Base-by-base conservation (phyloP, 2,329 filamentous ascomycete species). In the Xylaria multiplex region DNA sequence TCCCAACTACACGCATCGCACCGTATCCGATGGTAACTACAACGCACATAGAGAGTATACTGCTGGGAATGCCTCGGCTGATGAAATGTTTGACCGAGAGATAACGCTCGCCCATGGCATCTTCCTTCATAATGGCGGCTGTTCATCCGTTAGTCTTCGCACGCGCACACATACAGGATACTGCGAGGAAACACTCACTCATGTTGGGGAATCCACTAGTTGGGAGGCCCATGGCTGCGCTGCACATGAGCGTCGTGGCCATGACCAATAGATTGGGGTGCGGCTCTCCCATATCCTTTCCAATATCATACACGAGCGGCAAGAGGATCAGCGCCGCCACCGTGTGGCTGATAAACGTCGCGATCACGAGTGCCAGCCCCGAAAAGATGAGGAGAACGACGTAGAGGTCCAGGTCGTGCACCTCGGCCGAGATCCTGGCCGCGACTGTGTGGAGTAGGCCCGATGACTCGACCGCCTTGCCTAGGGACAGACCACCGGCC, bases 201-300 rank as follows among this genome's bases (percentile, higher is more conserved):
- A 99, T 99, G 73, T 99, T 99, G 1, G 96, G 96, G 82, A 99
- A 99, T 8, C 96, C 96, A 77, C 91, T 95, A 0, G 96, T 99
- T 2, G 96, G 96, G 79, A 99, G 80, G 13, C 90, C 96, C 96
- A 99, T 99, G 2, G 93, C 96, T n/a, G 94, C 94, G 70, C 91
- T 95, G 77, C 96, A 97, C 93, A 99, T 99, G 69, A 99, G 81
- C 11, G 97, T 95, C 61, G 92, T 90, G 0, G 90, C 92, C 95
- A 99, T 98, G 69, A 99, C 96, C 65, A 99, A 82, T 66, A 99
- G 81, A 79, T 98, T 98, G 8, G 96, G 95, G 77, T 97, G 93
- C 32, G 95, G 94, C 77, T 97, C 86, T 2, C 90, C 87, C 93
- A 99, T 97, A 56, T 84, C 85, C 66, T 88, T 84, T 19, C 96